Conservation (phyloP, 1,284 basidiomycete genomes). For the Ganoderma leucocontextum region DNA sequence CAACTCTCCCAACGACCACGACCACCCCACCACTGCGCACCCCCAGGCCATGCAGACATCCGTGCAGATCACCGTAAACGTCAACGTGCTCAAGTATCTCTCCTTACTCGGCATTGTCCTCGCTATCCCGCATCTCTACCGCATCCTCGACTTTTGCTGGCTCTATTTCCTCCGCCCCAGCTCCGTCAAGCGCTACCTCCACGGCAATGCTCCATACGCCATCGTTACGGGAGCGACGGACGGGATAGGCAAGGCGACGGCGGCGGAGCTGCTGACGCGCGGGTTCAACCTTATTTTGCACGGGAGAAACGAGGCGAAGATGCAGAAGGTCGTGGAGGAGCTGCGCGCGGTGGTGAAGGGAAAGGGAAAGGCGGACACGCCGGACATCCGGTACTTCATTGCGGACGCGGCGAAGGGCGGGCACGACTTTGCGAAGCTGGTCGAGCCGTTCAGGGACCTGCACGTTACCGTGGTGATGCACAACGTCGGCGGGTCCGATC, state of each 20-base stretch:
- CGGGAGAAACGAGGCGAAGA: constrained; percentile 41
- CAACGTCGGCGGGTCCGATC: constrained; percentile 40
- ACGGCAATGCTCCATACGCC: constrained; percentile 38
- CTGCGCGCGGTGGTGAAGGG: constrained; percentile 22
- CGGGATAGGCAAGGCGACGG: constrained; percentile 42
- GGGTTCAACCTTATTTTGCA: constrained; percentile 45
- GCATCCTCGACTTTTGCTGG: constrained; percentile 37
- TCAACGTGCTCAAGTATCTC: constrained; percentile 18
- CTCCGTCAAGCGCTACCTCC: constrained; percentile 35
- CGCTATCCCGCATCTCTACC: constrained; percentile 30
- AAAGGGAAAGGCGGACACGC: constrained; percentile 7
- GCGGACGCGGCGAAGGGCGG: constrained; percentile 36
- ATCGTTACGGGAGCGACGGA: constrained; percentile 43
- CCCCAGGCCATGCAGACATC: neutral
- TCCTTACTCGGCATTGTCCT: constrained; percentile 28
- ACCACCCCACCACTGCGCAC: neutral
- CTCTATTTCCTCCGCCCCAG: constrained; percentile 40
- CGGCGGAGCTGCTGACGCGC: constrained; percentile 39
- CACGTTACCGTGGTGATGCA: constrained; percentile 43
- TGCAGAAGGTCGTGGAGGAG: constrained; percentile 37
- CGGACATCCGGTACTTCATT: constrained; percentile 39
- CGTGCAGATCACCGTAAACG: neutral
- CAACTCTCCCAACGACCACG: neutral
- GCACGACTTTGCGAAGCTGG: constrained; percentile 36
- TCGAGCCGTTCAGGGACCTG: constrained; percentile 36